phyloP scores from a whole-genome alignment of 163 green algal species.

The Chlorella variabilis region DNA sequence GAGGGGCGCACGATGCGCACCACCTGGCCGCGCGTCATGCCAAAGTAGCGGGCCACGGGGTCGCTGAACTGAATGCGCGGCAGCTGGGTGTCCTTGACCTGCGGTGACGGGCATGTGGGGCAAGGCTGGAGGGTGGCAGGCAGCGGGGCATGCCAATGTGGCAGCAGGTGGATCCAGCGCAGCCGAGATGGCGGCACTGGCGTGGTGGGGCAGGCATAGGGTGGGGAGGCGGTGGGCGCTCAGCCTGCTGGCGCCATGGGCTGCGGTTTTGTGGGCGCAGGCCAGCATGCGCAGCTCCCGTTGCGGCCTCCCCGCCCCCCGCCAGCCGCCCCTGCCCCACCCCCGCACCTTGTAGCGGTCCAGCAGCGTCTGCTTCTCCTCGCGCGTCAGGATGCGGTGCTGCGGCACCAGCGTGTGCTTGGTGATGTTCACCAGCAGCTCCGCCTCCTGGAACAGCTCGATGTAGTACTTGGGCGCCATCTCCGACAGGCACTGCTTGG shows the following conservation, averaged over 20 bases:
- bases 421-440: constrained; percentile 91
- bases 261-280: too few species aligned
- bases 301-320: too few species aligned
- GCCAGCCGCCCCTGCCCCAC: background rate
- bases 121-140: too few species aligned
- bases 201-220: too few species aligned
- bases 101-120: constrained; percentile 16
- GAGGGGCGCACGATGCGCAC: constrained; percentile 94
- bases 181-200: too few species aligned
- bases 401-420: constrained; percentile 93
- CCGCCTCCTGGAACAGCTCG: constrained; percentile 57
- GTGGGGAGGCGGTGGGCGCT: too few species aligned
- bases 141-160: too few species aligned
- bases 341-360: constrained; percentile 76
- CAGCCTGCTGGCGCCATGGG: too few species aligned
- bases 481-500: constrained; percentile 81
- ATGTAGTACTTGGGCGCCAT: constrained; percentile 83
- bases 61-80: constrained; percentile 94
- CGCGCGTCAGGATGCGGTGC: constrained; percentile 85
- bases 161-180: too few species aligned
- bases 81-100: constrained; percentile 96
- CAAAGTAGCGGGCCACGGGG: constrained; percentile 95
- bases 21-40: constrained; percentile 91
- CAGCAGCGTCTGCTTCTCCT: constrained; percentile 94
- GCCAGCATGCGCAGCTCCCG: too few species aligned